Conservation (phyloP, 2,329 filamentous ascomycete genomes). For the Blastomyces silverae region DNA sequence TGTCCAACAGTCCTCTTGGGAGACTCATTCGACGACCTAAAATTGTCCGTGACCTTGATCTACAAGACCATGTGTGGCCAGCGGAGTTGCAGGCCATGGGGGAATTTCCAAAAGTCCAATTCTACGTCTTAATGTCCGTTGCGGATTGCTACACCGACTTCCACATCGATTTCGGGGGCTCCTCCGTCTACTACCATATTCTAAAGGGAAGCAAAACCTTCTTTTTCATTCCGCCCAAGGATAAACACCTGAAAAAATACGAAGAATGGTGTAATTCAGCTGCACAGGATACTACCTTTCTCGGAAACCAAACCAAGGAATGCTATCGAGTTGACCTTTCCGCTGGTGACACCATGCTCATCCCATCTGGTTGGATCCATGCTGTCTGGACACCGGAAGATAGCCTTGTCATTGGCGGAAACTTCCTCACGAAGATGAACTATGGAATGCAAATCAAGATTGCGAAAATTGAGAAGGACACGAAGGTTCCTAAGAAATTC, state of each 20-base stretch:
- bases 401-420: constrained; percentile 64
- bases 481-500: constrained; percentile 59
- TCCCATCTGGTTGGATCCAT: constrained; percentile 65
- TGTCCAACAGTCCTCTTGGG: constrained; percentile 58
- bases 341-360: constrained; percentile 63
- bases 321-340: constrained; percentile 60
- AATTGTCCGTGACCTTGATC: constrained; percentile 56
- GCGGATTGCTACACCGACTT: constrained; percentile 66
- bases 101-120: constrained; percentile 58
- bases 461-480: constrained; percentile 60
- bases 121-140: constrained; percentile 64
- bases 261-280: constrained; percentile 64
- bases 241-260: constrained; percentile 62
- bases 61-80: constrained; percentile 49
- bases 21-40: constrained; percentile 57
- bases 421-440: constrained; percentile 60
- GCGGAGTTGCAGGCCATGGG: constrained; percentile 47
- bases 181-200: constrained; percentile 65
- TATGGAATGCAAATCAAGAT: constrained; percentile 62
- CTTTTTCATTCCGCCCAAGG: constrained; percentile 63
- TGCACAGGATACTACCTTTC: constrained; percentile 59
- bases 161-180: constrained; percentile 65
- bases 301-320: constrained; percentile 58
- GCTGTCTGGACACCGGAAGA: constrained; percentile 65
- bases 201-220: constrained; percentile 63